A percentile compares a stretch with the other conserved stretches of the same genome.
Evolutionary conservation across 306 rosid species (phyloP).

Genomic region (Vicia faba): DNA sequence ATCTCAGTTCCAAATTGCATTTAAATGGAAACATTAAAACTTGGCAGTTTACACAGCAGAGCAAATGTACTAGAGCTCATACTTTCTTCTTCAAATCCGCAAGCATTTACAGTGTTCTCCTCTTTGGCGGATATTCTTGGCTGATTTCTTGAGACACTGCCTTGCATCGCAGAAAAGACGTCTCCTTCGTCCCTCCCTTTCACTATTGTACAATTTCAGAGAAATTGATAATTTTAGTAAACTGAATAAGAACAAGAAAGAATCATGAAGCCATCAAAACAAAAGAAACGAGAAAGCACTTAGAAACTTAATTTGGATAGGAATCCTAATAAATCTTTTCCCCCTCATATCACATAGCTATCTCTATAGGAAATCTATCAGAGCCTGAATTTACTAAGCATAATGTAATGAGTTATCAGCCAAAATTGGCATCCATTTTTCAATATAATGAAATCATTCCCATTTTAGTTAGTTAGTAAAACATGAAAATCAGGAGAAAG

Average conservation of each 20-base stretch:
- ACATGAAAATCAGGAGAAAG: slow-evolving; percentile 17
- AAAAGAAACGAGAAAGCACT: slow-evolving; percentile 34
- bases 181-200: slow-evolving; percentile 49
- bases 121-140: slow-evolving; percentile 40
- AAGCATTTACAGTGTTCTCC: slow-evolving; percentile 42
- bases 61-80: slow-evolving; percentile 46
- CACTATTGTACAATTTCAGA: slow-evolving; percentile 24
- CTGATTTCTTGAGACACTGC: slow-evolving; percentile 40
- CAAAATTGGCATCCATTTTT: slow-evolving; percentile 13
- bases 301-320: slow-evolving; percentile 24
- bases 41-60: slow-evolving; percentile 30
- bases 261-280: slow-evolving; percentile 17
- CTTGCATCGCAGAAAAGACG: slow-evolving; percentile 39
- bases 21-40: slow-evolving; percentile 25
- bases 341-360: slow-evolving; percentile 18
- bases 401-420: background rate
- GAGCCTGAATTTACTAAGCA: slow-evolving; percentile 27
- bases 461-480: slow-evolving; percentile 26
- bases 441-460: slow-evolving; percentile 13
- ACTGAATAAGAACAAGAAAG: slow-evolving; percentile 32
- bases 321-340: slow-evolving; percentile 28
- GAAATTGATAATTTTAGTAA: slow-evolving; percentile 22
- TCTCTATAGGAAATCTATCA: slow-evolving; percentile 12
- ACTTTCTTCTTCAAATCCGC: slow-evolving; percentile 60
- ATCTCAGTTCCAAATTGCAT: slow-evolving; percentile 29